phyloP scores from a whole-genome alignment of 169 alveolate species.

The Eimeria acervulina region DNA sequence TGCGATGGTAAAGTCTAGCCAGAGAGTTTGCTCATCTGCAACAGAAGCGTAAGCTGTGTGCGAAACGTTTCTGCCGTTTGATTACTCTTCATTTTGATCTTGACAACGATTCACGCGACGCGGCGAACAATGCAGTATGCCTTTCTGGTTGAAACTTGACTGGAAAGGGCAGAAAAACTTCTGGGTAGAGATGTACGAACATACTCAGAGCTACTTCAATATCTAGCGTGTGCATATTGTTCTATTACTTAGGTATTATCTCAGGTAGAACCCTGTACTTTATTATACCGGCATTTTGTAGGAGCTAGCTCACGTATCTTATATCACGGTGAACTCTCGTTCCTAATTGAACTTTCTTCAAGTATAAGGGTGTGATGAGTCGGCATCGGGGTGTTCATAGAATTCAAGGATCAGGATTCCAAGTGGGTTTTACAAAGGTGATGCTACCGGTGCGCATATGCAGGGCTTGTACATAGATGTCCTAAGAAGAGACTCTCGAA shows the following conservation, averaged over 20 bases:
- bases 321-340: no score
- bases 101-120: background rate
- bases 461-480: background rate
- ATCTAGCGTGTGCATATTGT: background rate
- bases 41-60: background rate
- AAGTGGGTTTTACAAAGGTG: no score
- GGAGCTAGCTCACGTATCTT: no score
- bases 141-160: background rate
- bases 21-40: background rate
- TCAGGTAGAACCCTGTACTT: no score
- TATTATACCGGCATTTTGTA: no score
- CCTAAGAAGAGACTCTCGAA: background rate
- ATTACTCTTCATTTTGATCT: background rate
- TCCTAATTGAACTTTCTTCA: no score
- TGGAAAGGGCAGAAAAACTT: background rate
- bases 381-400: no score
- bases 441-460: background rate
- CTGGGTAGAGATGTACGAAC: background rate
- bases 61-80: background rate
- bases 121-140: background rate
- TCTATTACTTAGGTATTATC: background rate
- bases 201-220: background rate
- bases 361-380: no score
- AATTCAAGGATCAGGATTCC: no score
- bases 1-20: background rate